Evolutionary conservation across 768 basidiomycete species (phyloP), one percentile per base, ranked within the genome.

Genomic region (Pisolithus sp.): DNA sequence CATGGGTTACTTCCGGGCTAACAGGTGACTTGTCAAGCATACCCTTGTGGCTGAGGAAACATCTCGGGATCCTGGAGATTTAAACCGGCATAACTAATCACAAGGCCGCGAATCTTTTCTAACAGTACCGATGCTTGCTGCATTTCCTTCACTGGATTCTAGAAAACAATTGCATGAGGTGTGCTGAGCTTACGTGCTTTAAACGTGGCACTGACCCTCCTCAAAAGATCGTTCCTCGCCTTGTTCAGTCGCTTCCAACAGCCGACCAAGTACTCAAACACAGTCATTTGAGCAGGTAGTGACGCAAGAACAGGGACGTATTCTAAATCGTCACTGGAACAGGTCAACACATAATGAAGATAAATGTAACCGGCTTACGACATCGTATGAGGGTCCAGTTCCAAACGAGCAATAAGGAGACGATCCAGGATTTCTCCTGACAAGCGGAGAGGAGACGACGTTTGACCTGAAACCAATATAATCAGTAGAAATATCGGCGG

Each of bases 11-110:
- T 20, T 13, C 5, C 8, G 23, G 36, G 20, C n/a, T 23, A 30
- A 15, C 21, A 41, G 30, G 37, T 36, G 13, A 31, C 48, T 20
- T 17, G 31, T 46, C 20, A 44, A 23, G 72, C 79, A 53, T 67
- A 89, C 93, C 81, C 78, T 49, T 68, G 50, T 9, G 93, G 94
- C 58, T 96, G 91, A 45, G 92, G 89, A 58, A 99, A 98, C 86
- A 97, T 94, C 37, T 83, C 84, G 1, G 94, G 89, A 53, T 94
- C 93, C 69, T 94, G 92, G 9, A 99, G 73, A 21, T 80, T 87
- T 45, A 97, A 76, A 5, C 93, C 94, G 10, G 85, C 81, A 70
- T 96, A 96, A 51, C 86, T 91, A 57, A 98, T 81, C 46, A 97
- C 68, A 15, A 96, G 75, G 51, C 86, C 79, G n/a, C 86, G 84